Conservation (phyloP, 2,329 filamentous ascomycete genomes). For the Colletotrichum viniferum region DNA sequence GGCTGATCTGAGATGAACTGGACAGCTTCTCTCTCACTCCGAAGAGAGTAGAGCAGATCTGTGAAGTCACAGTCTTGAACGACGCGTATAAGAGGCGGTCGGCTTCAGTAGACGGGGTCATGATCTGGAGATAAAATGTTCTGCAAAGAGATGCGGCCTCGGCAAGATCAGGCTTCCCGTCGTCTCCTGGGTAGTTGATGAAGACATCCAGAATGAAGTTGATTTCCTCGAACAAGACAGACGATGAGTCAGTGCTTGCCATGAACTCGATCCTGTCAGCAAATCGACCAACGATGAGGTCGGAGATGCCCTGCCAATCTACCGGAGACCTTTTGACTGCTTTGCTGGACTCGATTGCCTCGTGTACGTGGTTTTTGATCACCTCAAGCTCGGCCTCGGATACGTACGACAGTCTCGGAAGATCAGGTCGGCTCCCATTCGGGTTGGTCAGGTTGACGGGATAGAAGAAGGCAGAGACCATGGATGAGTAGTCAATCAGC, state of each 20-base stretch:
- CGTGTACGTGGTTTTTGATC: constrained; percentile 48
- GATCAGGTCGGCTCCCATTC: constrained; percentile 29
- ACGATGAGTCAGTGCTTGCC: constrained; percentile 23
- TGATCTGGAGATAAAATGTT: constrained; percentile 38
- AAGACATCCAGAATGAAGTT: constrained; percentile 39
- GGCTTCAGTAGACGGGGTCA: constrained; percentile 29
- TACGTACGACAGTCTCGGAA: constrained; percentile 35
- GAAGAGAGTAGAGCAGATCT: constrained; percentile 32
- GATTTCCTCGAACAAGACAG: constrained; percentile 26
- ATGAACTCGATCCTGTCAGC: constrained; percentile 51
- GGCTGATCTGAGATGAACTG: background rate
- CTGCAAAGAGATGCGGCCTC: constrained; percentile 42
- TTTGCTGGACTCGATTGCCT: constrained; percentile 37
- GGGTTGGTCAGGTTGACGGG: constrained; percentile 43
- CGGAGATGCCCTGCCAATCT: constrained; percentile 67
- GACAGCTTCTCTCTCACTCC: background rate
- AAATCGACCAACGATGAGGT: constrained; percentile 66
- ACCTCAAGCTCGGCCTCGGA: constrained; percentile 32
- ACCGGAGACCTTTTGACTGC: constrained; percentile 25
- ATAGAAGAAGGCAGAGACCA: constrained; percentile 48
- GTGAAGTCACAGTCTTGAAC: constrained; percentile 32
- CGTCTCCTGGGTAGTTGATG: constrained; percentile 38
- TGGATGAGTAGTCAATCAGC: constrained; percentile 41
- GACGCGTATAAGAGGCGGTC: constrained; percentile 42
- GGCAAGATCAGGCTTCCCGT: constrained; percentile 36